Base-by-base conservation (phyloP, 495 filamentous ascomycete species). In the Podospora conica region DNA sequence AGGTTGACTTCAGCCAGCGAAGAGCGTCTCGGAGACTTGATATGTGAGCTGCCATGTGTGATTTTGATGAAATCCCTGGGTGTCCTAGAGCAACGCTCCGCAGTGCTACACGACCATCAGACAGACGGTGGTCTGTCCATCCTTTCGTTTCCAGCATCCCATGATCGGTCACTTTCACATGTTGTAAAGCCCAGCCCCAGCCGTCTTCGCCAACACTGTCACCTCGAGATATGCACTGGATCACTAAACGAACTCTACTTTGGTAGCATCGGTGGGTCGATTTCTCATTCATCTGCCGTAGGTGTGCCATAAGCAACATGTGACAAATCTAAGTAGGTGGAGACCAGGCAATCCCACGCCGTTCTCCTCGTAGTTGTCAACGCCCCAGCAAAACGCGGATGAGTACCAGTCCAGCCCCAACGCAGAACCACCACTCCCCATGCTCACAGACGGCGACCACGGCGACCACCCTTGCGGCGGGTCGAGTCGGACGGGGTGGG, bases 391-490 rank as follows among this genome's bases (percentile, higher is more conserved):
- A 80, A 81, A 75, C 70, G 77, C 75, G 76, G 75, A 73, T 72
- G 73, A 74, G 72, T 75, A 78, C 74, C 81, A 78, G 71, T 71
- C 74, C 66, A 74, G 65, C 71, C 74, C 75, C 75, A 74, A 69
- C 62, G 65, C 61, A 62, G 72, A 74, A 65, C 74, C 70, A 76
- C 59, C 71, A 73, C 71, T 68, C 69, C 61, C 73, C 55, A 61
- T 54, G 53, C 22, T 88, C 85, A 98, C 80, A 99, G 88, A 94
- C 95, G 93, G 82, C 95, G 95, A 97, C 95, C 95, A 90, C 95
- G 93, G 82, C 95, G 91, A 96, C 95, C 95, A 83, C 95, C 95
- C 90, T 99, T 99, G 81, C 94, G 90, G 81, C 95, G 91, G 72
- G 95, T 99, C 80, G 90, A 94, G 84, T 99, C 95, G 79, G 95